Evolutionary conservation across 257 asterid genomes (phyloP).

Genomic region (Fraxinus americana): DNA sequence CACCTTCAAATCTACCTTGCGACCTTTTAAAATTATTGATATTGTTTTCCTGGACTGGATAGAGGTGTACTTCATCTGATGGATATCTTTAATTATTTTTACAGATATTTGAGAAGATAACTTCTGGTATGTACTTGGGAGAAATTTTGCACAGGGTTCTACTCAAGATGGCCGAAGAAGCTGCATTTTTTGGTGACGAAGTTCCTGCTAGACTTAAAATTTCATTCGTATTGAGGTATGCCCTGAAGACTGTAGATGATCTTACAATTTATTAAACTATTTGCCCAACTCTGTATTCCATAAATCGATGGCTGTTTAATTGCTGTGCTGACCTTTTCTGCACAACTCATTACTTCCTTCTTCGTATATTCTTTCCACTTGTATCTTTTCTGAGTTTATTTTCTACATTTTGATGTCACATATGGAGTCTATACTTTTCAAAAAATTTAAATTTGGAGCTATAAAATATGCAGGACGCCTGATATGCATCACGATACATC

Average conservation of each 20-base stretch:
- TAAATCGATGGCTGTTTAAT: not conserved
- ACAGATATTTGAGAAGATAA: conserved; percentile 80
- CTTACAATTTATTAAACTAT: not conserved
- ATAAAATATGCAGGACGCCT: conserved; percentile 67
- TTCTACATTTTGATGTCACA: not conserved
- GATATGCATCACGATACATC: conserved; percentile 86
- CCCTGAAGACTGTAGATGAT: not conserved
- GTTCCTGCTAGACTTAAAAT: conserved; percentile 67
- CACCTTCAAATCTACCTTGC: not conserved
- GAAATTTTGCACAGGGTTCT: conserved; percentile 75
- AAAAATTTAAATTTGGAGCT: not conserved
- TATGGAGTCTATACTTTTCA: not conserved
- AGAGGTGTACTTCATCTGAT: not conserved
- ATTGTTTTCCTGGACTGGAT: not conserved
- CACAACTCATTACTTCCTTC: too few species aligned
- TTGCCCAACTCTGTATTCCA: not conserved
- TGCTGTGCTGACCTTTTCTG: not conserved
- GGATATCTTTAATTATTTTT: conserved; percentile 4
- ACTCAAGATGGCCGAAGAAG: conserved; percentile 38
- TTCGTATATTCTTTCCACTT: not conserved
- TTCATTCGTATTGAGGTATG: conserved; percentile 63
- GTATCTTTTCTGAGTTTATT: not conserved
- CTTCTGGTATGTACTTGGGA: conserved; percentile 92
- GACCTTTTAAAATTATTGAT: not conserved
- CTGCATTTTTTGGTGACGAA: conserved; percentile 73